A percentile compares a stretch with the other conserved stretches of the same genome.
phyloP scores from a whole-genome alignment of 2,329 filamentous ascomycete genomes.

The Diaporthe vexans region DNA sequence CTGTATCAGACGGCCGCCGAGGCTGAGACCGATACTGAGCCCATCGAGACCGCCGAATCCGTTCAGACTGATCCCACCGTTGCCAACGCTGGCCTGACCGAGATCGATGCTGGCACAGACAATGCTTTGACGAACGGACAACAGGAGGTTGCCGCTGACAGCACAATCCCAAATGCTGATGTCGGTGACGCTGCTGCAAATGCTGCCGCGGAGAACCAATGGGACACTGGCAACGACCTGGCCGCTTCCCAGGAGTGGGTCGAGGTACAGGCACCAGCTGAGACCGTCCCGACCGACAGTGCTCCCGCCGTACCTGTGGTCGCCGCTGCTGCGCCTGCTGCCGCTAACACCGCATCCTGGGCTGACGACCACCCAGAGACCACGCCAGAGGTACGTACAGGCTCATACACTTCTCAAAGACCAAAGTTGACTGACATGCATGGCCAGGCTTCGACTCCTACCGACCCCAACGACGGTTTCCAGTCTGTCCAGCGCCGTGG shows the following conservation, averaged over 20 bases:
- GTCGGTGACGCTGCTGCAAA: conserved; percentile 69
- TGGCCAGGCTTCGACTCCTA: conserved; percentile 52
- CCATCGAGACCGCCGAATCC: conserved; percentile 46
- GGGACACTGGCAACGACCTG: conserved; percentile 67
- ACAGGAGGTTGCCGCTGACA: conserved; percentile 49
- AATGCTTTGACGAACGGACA: conserved; percentile 55
- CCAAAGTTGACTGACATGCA: conserved; percentile 28
- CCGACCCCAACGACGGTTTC: conserved; percentile 75
- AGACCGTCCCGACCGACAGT: conserved; percentile 81
- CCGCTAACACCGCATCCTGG: conserved; percentile 77
- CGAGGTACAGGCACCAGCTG: conserved; percentile 75
- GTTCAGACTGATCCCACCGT: conserved; percentile 75
- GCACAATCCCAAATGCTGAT: conserved; percentile 62
- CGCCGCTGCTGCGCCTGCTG: conserved; percentile 69
- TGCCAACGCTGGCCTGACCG: conserved; percentile 75
- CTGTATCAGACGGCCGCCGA: conserved; percentile 50
- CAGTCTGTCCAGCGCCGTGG: conserved; percentile 76
- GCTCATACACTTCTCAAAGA: not conserved
- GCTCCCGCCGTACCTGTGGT: conserved; percentile 74
- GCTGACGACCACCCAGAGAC: conserved; percentile 81
- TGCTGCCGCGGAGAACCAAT: conserved; percentile 75
- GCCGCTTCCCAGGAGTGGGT: conserved; percentile 79
- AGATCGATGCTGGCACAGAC: conserved; percentile 68
- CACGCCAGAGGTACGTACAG: conserved; percentile 52
- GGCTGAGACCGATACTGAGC: conserved; percentile 51